A percentile compares a stretch with the other conserved stretches of the same genome.
These are phyloP conservation scores for Aleurites moluccanus DNA, from an alignment of 441 rosid species.

Conservation along the genomic window DNA sequence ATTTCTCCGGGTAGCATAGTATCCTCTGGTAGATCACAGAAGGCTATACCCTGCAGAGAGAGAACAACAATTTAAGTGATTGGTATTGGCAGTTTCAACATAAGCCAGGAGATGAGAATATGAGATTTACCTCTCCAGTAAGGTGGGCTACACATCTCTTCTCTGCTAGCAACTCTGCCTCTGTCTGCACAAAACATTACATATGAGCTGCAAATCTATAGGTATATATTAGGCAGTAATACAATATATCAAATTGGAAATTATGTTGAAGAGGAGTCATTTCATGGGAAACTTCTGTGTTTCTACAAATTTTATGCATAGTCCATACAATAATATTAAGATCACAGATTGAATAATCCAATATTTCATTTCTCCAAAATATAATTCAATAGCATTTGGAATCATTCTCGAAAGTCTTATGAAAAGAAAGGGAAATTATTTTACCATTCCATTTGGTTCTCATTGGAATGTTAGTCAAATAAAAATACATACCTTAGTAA, in stretches of 20 bases:
- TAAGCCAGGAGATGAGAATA: background rate
- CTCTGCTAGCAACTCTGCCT: slow-evolving; percentile 90
- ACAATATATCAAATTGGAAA: background rate
- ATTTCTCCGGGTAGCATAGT: slow-evolving; percentile 99
- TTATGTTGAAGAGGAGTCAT: background rate
- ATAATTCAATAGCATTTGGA: background rate
- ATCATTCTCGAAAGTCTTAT: background rate
- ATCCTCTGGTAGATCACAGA: slow-evolving; percentile 90
- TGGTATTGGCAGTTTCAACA: slow-evolving; percentile 2
- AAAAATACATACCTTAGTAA: slow-evolving; percentile 57
- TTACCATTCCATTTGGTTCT: background rate
- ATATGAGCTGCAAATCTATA: background rate
- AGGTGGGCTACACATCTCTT: slow-evolving; percentile 97
- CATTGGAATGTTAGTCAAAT: too few species aligned
- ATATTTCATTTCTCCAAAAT: background rate
- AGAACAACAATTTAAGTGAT: slow-evolving; percentile 16
- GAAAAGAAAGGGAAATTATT: background rate
- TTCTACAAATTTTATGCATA: background rate
- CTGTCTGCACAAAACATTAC: slow-evolving; percentile 50
- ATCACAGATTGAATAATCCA: background rate
- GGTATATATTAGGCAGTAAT: background rate
- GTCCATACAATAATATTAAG: background rate
- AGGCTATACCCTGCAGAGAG: slow-evolving; percentile 71
- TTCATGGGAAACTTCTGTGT: background rate
- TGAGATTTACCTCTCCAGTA: slow-evolving; percentile 66